Conservation (phyloP, 148 eudicot genomes). For the Persicaria maculosa region DNA sequence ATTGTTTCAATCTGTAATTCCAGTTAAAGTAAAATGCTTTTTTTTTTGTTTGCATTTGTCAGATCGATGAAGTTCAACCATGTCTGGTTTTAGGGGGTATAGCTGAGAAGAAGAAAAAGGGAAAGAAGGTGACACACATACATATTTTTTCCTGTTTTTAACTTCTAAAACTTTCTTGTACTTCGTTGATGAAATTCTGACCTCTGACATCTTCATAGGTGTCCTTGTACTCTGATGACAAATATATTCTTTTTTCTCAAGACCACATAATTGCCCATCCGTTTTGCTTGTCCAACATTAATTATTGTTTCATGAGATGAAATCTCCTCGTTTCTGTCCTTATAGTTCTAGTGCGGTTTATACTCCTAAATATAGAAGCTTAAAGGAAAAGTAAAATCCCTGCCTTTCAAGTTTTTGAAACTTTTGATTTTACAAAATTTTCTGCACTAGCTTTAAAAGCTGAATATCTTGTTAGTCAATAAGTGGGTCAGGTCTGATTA, state of each 20-base stretch:
- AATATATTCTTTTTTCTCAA: neutral
- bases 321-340: no score
- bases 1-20: neutral
- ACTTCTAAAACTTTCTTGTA: neutral
- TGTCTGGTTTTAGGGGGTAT: slow-evolving; percentile 62
- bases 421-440: no score
- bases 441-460: no score
- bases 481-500: no score
- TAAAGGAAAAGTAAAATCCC: no score
- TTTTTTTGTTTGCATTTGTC: slow-evolving; percentile 15
- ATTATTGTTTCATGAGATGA: no score
- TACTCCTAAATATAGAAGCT: no score
- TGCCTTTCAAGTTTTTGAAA: no score
- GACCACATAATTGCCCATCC: no score
- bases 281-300: no score
- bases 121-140: slow-evolving; percentile 55
- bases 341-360: no score
- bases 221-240: neutral
- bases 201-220: neutral
- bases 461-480: no score
- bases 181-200: neutral
- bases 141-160: neutral
- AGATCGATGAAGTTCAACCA: slow-evolving; percentile 94
- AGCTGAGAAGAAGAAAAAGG: slow-evolving; percentile 61
- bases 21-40: neutral